Base-by-base conservation (phyloP, 176 grass and related monocot species). In the Poa annua region DNA sequence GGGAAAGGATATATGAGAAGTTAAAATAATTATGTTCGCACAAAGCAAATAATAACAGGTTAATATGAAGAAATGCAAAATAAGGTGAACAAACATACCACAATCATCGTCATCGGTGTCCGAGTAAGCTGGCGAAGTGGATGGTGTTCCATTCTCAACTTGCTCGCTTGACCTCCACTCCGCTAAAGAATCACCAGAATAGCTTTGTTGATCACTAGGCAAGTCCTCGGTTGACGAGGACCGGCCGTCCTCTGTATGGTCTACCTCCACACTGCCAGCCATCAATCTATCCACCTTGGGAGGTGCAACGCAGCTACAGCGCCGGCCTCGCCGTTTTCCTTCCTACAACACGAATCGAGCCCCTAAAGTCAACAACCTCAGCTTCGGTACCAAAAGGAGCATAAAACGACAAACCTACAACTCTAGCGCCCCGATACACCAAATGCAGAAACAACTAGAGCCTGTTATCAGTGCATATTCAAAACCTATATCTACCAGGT, bases 141-240 rank as follows among this genome's bases (percentile, higher is more conserved):
- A 95, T 44, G 96, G 87, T 75, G 87, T 93, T 66, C 91, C 87
- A 77, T 98, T 98, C 81, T 98, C 96, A 45, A 92, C 92, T 77
- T 98, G 96, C 34, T 98, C 92, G 42, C 82, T 90, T 25, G 92
- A 95, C 44, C 96, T 78, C 92, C 95, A 93, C 70, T 97, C 95
- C 35, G 84, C 71, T 61, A 92, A 75, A 70, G 91, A 92, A 47
- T 98, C 93, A 24, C 85, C 91, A 0, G 96, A 93, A 54, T 86
- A 76, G 72, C 86, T 90, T 51, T 83, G 91, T 19, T 92, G 90
- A 90, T 93, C 95, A 64, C 82, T 98, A 34, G 86, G 80, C 81
- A 92, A 82, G 70, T 83, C 83, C 68, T 94, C 87, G 5, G 80
- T 85, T 36, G 89, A 86, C 29, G 88, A 86, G 47, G 80, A 86